A percentile compares a stretch with the other conserved stretches of the same genome.
Conservation (phyloP, 1,139 yeast genomes). For the Magnusiomyces sp. region DNA sequence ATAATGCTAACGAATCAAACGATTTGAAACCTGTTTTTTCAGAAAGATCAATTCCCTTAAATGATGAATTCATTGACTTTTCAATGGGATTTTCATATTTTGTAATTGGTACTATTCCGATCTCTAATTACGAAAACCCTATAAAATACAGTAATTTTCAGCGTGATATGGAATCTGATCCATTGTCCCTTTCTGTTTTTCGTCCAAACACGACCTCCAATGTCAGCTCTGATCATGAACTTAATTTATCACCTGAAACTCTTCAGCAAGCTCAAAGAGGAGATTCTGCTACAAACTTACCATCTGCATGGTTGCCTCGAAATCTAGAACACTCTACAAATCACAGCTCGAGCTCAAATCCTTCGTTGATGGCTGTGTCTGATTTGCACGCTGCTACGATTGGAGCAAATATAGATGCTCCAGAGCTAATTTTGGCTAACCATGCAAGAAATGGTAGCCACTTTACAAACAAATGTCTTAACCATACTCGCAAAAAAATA, state of each 20-base stretch:
- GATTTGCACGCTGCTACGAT: no score
- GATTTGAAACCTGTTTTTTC: not conserved
- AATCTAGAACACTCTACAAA: no score
- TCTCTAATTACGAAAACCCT: conserved; percentile 3
- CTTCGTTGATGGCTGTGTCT: no score
- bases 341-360: no score
- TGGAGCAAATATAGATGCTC: no score
- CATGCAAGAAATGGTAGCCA: not conserved
- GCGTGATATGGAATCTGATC: not conserved
- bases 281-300: no score
- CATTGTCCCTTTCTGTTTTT: no score
- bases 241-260: no score
- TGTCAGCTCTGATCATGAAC: no score
- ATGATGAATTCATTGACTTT: conserved; percentile 9
- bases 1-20: conserved; percentile 1
- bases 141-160: not conserved
- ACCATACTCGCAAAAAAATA: not conserved
- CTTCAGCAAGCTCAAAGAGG: no score
- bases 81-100: conserved; percentile 12
- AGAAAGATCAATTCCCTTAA: conserved; percentile 8
- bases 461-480: not conserved
- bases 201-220: no score
- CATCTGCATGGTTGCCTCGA: no score
- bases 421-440: not conserved
- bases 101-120: conserved; percentile 5